Evolutionary conservation across 352 stramenopile genomes (phyloP), one percentile per base, ranked within the genome.

Genomic region (Pythium sukuiense): DNA sequence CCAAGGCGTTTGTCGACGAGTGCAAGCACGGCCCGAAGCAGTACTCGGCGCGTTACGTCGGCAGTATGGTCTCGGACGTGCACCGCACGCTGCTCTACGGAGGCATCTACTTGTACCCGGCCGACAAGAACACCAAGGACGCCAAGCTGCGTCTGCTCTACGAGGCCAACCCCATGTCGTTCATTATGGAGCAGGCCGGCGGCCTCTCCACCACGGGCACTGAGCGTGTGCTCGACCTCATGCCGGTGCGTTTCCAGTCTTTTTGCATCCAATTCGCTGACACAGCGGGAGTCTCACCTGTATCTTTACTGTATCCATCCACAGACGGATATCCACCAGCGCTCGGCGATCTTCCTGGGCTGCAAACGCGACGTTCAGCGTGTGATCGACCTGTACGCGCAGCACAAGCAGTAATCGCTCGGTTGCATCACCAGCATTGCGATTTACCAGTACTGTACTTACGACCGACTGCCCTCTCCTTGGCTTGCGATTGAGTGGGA

Each of bases 81-180:
- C 97, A 99, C 85, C 95, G 97, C 61, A 99, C 97, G 37, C 89
- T 99, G 32, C 77, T 99, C 56, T 99, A 99, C 76, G 97, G 97
- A 69, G 97, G 97, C 52, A 98, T 99, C 70, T 99, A 98, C 78
- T 73, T 99, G 55, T 99, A 99, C 84, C 97, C 97, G 33, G 90
- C 93, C 11, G 97, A 99, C 71, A 88, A 85, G 58, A 99, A 99
- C 76, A 86, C 64, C 74, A 90, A 91, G 71, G 76, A 73, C 24
- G 90, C 89, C 77, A 99, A 99, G 83, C 86, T 99, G 71, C 94
- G 97, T 82, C 85, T 99, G 63, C 89, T 99, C 7, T 99, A 99
- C 81, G 97, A 99, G 80, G 97, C 93, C 77, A 99, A 99, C 88
- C 97, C 97, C n/a, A 99, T 99, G 97, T 97, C 97, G 55, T 96